Evolutionary conservation across 257 asterid species (phyloP).

Genomic region (Buddleja alternifolia): DNA sequence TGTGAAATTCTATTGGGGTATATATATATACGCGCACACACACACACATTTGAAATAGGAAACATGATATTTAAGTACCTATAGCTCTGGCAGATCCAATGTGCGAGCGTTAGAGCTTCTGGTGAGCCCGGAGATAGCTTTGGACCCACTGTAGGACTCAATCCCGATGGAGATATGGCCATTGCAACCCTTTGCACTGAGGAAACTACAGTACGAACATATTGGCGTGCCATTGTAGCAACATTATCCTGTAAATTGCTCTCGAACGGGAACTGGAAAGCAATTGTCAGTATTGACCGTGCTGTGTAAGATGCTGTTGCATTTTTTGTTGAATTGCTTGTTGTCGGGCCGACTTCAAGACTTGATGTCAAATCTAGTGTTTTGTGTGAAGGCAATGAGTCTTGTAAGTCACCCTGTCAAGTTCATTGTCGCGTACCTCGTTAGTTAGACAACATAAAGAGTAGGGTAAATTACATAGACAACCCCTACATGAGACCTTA

Average conservation of each 20-base stretch:
- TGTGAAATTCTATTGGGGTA: no score
- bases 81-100: conserved; percentile 96
- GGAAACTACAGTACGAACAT: conserved; percentile 88
- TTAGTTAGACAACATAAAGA: conserved; percentile 8
- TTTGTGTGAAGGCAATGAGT: conserved; percentile 46
- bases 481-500: no score
- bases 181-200: conserved; percentile 95
- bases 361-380: conserved; percentile 86
- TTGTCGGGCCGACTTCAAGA: conserved; percentile 67
- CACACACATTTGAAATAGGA: no score
- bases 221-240: conserved; percentile 89
- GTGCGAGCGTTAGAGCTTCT: conserved; percentile 88
- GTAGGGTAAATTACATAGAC: no score
- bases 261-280: conserved; percentile 96
- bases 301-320: conserved; percentile 48
- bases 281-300: conserved; percentile 84
- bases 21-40: no score
- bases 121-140: conserved; percentile 82
- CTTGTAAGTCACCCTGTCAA: conserved; percentile 53
- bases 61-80: conserved; percentile 48
- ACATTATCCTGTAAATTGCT: conserved; percentile 78
- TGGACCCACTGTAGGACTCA: conserved; percentile 54
- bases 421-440: background rate
- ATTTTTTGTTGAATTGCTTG: conserved; percentile 36
- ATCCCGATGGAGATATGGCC: conserved; percentile 85